Percentiles rank a stretch among this genome's conserved stretches.
Evolutionary conservation across 1,284 basidiomycete species (phyloP).

Genomic region (Cutaneotrichosporon arboriforme): DNA sequence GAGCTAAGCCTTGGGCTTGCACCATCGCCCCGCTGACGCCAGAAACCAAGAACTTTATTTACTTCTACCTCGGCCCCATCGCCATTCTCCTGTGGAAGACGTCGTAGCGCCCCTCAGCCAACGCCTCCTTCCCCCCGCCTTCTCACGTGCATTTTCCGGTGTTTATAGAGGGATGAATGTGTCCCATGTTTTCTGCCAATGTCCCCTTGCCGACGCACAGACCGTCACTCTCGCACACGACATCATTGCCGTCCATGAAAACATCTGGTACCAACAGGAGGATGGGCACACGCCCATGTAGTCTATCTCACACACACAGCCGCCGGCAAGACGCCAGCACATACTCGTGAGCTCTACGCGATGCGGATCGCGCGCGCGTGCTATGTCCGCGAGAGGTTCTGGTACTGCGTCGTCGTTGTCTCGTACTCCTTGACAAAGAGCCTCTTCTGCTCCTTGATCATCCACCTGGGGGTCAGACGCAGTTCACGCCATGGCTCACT

Average conservation of each 20-base stretch:
- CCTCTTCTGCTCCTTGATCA: slow-evolving; percentile 50
- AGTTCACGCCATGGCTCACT: slow-evolving; percentile 54
- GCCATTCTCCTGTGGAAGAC: slow-evolving; percentile 94
- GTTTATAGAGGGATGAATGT: neutral
- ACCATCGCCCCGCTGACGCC: slow-evolving; percentile 15
- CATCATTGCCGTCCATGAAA: neutral
- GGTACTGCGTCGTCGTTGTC: slow-evolving; percentile 48
- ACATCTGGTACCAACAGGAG: neutral
- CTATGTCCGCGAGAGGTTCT: slow-evolving; percentile 46
- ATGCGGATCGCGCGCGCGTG: too few relatives aligned
- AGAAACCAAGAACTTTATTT: slow-evolving; percentile 97
- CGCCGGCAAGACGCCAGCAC: neutral
- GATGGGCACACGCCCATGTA: too few relatives aligned
- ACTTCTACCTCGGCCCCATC: slow-evolving; percentile 85
- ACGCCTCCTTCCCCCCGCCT: neutral
- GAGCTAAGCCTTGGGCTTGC: too few relatives aligned
- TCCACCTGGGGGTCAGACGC: slow-evolving; percentile 37
- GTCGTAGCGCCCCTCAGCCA: slow-evolving; percentile 43
- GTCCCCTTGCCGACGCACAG: neutral
- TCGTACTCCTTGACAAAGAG: slow-evolving; percentile 50
- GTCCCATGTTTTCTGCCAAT: neutral
- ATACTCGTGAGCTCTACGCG: neutral
- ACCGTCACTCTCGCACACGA: neutral
- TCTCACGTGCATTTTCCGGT: neutral
- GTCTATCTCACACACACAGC: neutral